Percentiles rank a stretch among this genome's conserved stretches.
Conservation (phyloP, 306 rosid genomes). For the Erythrophleum fordii region DNA sequence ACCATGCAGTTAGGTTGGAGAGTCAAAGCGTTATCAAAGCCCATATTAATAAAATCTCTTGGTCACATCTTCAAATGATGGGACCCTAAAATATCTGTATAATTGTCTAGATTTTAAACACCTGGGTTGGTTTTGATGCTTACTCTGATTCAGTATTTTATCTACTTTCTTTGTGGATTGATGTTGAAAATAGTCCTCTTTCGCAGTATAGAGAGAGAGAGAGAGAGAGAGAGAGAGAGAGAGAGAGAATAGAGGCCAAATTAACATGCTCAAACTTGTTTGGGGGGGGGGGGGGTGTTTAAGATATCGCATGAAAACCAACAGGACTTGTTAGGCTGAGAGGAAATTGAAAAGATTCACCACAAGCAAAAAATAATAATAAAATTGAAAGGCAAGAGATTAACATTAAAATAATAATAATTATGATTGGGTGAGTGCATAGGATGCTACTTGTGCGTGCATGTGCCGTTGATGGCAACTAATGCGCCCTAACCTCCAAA, state of each 20-base stretch:
- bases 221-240: too few species aligned
- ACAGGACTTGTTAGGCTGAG: too few species aligned
- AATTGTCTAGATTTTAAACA: not conserved
- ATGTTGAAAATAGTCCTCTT: too few species aligned
- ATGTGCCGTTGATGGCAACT: conserved; percentile 29
- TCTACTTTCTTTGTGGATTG: not conserved
- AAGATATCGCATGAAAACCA: too few species aligned
- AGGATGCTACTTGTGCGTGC: conserved; percentile 27
- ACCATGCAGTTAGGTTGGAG: not conserved
- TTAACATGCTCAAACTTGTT: too few species aligned
- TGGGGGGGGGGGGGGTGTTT: too few species aligned
- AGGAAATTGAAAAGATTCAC: too few species aligned
- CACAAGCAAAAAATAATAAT: too few species aligned
- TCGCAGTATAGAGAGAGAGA: too few species aligned
- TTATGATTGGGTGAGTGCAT: not conserved
- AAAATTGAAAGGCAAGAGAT: not conserved
- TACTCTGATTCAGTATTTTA: not conserved
- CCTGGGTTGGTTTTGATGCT: not conserved
- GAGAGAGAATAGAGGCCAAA: too few species aligned
- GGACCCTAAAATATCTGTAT: not conserved
- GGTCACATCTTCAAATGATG: not conserved
- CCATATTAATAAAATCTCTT: too few species aligned
- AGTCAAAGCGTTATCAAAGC: not conserved
- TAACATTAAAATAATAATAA: not conserved
- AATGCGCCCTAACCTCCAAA: conserved; percentile 51